Base-by-base conservation (phyloP, 2,329 filamentous ascomycete species). In the Lachnellula hyalina region DNA sequence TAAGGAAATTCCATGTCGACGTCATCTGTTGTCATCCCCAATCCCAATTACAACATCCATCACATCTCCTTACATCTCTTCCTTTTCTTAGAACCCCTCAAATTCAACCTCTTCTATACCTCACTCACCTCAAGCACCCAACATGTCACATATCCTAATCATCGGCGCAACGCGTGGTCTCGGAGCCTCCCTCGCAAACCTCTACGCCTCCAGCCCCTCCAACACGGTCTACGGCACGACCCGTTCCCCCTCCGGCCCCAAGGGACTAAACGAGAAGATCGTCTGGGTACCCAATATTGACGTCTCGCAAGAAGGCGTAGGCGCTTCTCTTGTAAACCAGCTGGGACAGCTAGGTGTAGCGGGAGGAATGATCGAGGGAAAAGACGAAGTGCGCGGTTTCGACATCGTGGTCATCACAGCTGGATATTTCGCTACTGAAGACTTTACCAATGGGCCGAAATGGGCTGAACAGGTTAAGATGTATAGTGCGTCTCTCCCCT, bases 161-260 rank as follows among this genome's bases (percentile, higher is more conserved):
- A 74, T 90, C 28, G 86, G 86, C 47, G 85, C 83, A 3, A 89
- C 85, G 1, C 77, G 86, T 42, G 86, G 86, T 51, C 76, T 89
- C 3, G 86, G 86, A 3, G 80, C 80, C 48, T 79, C 81, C 17
- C 74, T 89, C 28, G 75, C 76, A 32, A 79, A 80, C 60, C 71
- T 77, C 47, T 89, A 89, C 64, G 76, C 79, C 21, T 69, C 73
- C 2, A 65, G 75, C 15, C 63, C 68, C 11, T 68, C 71, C 32
- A 77, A 75, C 46, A 72, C 70, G 6, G 82, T 89, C 34, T 82
- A 80, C 60, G 85, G 77, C 48, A 87, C 84, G 7, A 77, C 81
- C 6, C 75, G 85, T 45, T 76, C 77, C 7, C 66, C 70, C 9
- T 60, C 68, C 4, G 66, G 69, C 1, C 79, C 83, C 1, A 65